Percentiles rank a stretch among this genome's conserved stretches.
phyloP scores from a whole-genome alignment of 208 protist genomes.

The Leishmania aethiopica region DNA sequence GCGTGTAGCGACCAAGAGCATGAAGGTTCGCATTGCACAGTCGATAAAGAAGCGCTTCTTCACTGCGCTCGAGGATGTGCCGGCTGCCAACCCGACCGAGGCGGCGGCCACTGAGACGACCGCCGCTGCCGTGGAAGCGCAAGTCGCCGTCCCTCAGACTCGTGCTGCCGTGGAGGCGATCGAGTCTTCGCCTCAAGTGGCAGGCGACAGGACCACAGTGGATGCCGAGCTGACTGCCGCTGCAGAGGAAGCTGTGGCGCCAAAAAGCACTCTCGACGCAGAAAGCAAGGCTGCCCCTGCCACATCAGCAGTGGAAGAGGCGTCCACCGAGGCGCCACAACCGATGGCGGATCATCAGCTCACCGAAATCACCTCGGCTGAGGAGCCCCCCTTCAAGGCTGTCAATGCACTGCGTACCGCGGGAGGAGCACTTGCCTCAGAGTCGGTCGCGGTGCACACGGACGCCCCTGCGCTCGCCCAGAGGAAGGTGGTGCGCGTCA shows the following conservation, averaged over 20 bases:
- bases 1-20: background rate
- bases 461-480: background rate
- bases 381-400: background rate
- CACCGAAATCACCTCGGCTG: background rate
- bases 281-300: background rate
- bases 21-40: background rate
- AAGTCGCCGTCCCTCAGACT: background rate
- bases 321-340: background rate
- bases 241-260: conserved; percentile 3
- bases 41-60: conserved; percentile 4
- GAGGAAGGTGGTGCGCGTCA: conserved; percentile 8
- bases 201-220: background rate
- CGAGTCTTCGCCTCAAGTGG: background rate
- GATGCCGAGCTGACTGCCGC: background rate
- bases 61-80: conserved; percentile 3
- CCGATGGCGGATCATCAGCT: background rate
- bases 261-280: background rate
- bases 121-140: background rate
- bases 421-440: background rate
- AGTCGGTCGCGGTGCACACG: background rate
- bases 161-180: background rate
- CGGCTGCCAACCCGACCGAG: background rate
- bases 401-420: background rate
- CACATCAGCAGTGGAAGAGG: background rate
- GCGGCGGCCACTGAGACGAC: background rate